Base-by-base conservation (phyloP, 352 stramenopile genomes). In the Pythium dissimile region DNA sequence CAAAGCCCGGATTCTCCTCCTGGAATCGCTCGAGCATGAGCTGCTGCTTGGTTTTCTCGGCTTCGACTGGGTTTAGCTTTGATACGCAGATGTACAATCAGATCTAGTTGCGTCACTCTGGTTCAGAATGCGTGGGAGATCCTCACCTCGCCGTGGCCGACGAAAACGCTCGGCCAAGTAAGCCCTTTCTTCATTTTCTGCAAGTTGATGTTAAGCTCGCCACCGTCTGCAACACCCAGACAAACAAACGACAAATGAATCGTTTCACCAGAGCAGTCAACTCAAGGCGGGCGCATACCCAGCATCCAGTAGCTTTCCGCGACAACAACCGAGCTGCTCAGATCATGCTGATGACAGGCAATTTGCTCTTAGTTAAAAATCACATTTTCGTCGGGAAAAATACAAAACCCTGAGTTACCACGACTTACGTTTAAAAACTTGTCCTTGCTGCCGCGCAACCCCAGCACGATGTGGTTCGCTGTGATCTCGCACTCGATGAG, bases 11-110 rank as follows among this genome's bases (percentile, higher is more conserved):
- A 73, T 99, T 96, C 71, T 99, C 96, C 66, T 98, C 93, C 69
- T 99, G 94, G 74, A 99, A 99, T 27, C 96, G 77, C 75, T 99
- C 96, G 23, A 98, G 74, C 92, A 99, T 98, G 62, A 99, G 82
- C 67, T 98, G 86, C 64, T 98, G 92, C 69, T 98, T 94, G 16
- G 97, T 93, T 59, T 96, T 84, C 70, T 98, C 83, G 39, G 96
- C 84, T 31, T 89, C 88, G 24, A 97, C 60, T 23, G 89, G 88
- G 73, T 98, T 89, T 53, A 98, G 54, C 80, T 93, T 31, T 10
- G 10, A 20, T 15, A 24, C 30, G 34, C 7, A 39, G 21, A 34
- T 26, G 37, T 10, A 26, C 15, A 4, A 34, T 32, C 16, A n/a
- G n/a, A n/a, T n/a, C n/a, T n/a, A n/a, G 38, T 52, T 16, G 5